phyloP scores from a whole-genome alignment of 2,329 filamentous ascomycete genomes.

The Trichoderma asperellum region DNA sequence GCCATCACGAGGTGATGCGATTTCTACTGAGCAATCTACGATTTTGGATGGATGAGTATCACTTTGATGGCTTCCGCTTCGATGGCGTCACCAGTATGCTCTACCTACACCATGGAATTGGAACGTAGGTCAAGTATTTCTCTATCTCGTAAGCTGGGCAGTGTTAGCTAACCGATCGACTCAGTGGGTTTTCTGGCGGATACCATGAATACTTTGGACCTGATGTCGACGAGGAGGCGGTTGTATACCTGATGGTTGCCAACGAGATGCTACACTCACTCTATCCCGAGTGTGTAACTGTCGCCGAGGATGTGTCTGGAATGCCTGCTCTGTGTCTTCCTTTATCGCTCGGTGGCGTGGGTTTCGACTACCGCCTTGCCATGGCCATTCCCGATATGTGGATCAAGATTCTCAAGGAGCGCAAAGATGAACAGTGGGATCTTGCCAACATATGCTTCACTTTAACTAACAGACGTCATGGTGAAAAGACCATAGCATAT shows the following conservation, averaged over 20 bases:
- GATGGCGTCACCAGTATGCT: constrained; percentile 99
- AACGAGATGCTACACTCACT: constrained; percentile 94
- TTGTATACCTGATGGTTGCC: constrained; percentile 93
- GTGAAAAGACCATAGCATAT: constrained; percentile 98
- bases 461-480: constrained; percentile 88
- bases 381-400: constrained; percentile 99
- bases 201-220: constrained; percentile 98
- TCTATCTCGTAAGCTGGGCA: not conserved
- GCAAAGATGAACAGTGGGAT: constrained; percentile 89
- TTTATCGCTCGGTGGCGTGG: constrained; percentile 83
- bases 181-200: constrained; percentile 89
- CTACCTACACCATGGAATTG: constrained; percentile 93
- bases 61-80: constrained; percentile 96
- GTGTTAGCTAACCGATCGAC: constrained; percentile 24
- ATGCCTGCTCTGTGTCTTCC: constrained; percentile 96
- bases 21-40: constrained; percentile 93
- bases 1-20: constrained; percentile 89
- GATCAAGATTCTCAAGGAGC: constrained; percentile 97
- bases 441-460: constrained; percentile 84
- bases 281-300: constrained; percentile 85
- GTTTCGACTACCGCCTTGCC: constrained; percentile 94
- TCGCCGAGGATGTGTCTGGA: constrained; percentile 96
- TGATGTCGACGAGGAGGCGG: constrained; percentile 86
- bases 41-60: constrained; percentile 99
- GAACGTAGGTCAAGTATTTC: constrained; percentile 67